These are phyloP conservation scores for Gloeopeniophorella convolvens DNA, from an alignment of 768 basidiomycete genomes.

Conservation along the genomic window DNA sequence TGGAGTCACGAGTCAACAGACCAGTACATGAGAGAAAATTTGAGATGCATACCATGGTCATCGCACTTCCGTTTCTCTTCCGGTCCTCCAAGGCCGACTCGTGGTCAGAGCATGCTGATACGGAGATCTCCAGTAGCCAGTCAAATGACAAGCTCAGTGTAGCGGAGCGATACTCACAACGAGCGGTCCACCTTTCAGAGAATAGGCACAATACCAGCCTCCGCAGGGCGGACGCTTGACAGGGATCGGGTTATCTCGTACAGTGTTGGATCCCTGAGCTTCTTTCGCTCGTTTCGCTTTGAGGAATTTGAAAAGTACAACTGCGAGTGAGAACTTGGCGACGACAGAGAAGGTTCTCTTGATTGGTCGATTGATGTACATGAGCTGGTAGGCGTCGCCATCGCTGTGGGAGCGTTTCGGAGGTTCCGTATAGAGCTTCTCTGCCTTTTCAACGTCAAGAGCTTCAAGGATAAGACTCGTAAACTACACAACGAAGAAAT, in stretches of 20 bases:
- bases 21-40: background rate
- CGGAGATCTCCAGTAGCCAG: conserved; percentile 3
- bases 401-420: conserved; percentile 6
- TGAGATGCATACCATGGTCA: conserved; percentile 13
- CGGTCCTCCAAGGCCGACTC: conserved; percentile 12
- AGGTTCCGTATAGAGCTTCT: background rate
- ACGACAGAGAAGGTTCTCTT: background rate
- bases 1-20: background rate
- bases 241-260: background rate
- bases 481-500: background rate
- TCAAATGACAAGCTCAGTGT: background rate
- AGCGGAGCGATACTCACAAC: background rate
- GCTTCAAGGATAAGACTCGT: background rate
- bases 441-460: background rate
- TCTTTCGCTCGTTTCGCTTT: background rate
- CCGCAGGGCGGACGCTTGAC: background rate
- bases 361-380: background rate
- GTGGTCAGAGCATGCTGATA: conserved; percentile 9
- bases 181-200: background rate
- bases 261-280: background rate
- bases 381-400: no score
- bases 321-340: background rate
- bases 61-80: conserved; percentile 3
- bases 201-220: background rate
- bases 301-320: conserved; percentile 2